Base-by-base conservation (phyloP, 352 stramenopile genomes). In the Pythium guiyangense region DNA sequence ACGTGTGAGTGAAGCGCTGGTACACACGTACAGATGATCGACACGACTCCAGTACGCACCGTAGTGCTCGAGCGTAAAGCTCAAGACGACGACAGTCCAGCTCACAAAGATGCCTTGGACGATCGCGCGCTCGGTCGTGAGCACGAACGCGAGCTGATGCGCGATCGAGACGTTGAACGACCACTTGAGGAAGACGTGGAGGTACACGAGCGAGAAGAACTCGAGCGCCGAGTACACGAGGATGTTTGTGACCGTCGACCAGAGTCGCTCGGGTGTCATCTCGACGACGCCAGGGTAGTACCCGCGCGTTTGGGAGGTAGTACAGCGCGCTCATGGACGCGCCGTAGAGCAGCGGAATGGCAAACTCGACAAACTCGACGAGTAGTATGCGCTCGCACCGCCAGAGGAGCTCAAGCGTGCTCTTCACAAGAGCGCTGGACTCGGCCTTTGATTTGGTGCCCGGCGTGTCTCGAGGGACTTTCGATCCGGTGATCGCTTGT, bases 101-200 rank as follows among this genome's bases (percentile, higher is more conserved):
- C 27, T 52, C 17, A 42, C 9, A 9, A 52, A 40, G 18, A 52
- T 40, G 6, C 48, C 48, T 43, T 52, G 48, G 6, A 42, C 4
- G 6, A 52, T 40, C 18, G 29, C 4, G 2, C 48, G 11, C 18
- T 52, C 29, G 1, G 27, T 43, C 29, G 27, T 42, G 26, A 83
- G 62, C 27, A 83, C 70, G 47, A 83, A 83, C 8, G 64, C 70
- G 18, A 78, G 39, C 37, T 73, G 65, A 35, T 77, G 71, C 10
- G 62, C 9, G 0, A 59, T 46, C 8, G 65, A 67, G 20, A 67
- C 65, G 3, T 47, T 60, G 29, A 79, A 58, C 39, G 53, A 63
- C 27, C 59, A 42, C 31, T 62, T 61, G 2, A 77, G 37, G 10
- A 60, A 29, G 4, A 64, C 2, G 20, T 70, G 44, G 2, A 63